Percentiles rank a stretch among this genome's conserved stretches.
These are phyloP conservation scores for Suillus variegatus DNA, from an alignment of 768 basidiomycete species.

Conservation along the genomic window DNA sequence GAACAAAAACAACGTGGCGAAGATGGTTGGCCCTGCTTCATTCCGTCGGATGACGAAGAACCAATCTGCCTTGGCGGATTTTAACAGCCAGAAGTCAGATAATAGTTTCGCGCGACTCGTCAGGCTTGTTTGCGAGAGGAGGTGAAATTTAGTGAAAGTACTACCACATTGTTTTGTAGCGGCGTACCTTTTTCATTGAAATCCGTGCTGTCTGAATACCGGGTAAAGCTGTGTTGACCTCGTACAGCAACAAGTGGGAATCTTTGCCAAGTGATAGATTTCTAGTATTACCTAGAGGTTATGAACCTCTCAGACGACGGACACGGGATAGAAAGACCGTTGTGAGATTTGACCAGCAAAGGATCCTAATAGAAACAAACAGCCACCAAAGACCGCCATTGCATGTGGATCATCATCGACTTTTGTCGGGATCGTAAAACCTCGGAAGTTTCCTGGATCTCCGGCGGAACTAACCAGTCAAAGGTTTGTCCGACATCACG, in stretches of 20 bases:
- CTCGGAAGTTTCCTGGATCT: slow-evolving; percentile 16
- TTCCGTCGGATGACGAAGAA: neutral
- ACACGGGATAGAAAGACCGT: slow-evolving; percentile 26
- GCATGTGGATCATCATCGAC: slow-evolving; percentile 2
- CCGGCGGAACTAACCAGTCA: slow-evolving; percentile 15
- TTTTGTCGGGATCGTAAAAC: slow-evolving; percentile 5
- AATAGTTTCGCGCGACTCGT: neutral
- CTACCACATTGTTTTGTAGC: neutral
- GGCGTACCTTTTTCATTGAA: neutral
- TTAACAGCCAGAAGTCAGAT: slow-evolving; percentile 1
- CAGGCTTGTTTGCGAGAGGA: neutral
- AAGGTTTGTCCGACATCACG: slow-evolving; percentile 28
- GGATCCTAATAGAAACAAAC: slow-evolving; percentile 31
- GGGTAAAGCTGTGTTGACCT: neutral
- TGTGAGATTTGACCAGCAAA: slow-evolving; percentile 30
- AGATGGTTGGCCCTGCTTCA: neutral
- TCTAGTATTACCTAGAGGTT: neutral
- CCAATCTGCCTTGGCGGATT: neutral
- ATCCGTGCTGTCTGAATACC: neutral
- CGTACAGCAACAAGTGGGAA: neutral
- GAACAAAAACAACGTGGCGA: neutral
- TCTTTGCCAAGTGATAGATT: neutral
- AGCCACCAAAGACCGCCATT: slow-evolving; percentile 28
- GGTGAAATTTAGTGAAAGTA: neutral
- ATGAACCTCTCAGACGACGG: slow-evolving; percentile 3